Evolutionary conservation across 2,329 filamentous ascomycete species (phyloP).

Genomic region (Bipolaris sorokiniana): DNA sequence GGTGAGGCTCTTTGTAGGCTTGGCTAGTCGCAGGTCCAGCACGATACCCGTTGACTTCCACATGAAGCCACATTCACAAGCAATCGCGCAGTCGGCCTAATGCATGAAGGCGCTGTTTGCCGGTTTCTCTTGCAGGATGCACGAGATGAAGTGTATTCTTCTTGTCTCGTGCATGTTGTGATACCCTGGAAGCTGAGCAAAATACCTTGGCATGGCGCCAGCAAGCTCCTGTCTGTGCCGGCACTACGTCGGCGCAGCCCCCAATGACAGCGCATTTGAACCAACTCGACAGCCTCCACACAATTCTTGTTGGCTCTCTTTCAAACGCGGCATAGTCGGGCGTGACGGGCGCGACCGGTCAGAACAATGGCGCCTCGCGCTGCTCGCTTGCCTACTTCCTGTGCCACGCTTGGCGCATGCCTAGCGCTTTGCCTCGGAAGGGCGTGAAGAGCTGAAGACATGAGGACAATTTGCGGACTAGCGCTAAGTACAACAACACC

Average conservation of each 20-base stretch:
- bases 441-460: neutral
- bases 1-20: neutral
- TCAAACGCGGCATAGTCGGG: neutral
- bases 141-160: neutral
- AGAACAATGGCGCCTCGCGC: neutral
- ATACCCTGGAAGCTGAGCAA: neutral
- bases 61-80: neutral
- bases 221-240: neutral
- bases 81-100: neutral
- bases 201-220: conserved; percentile 3
- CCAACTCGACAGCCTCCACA: neutral
- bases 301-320: neutral
- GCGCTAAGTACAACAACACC: neutral
- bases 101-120: neutral
- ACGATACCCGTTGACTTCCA: neutral
- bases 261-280: neutral
- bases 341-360: neutral
- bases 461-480: conserved; percentile 2
- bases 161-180: neutral
- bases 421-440: neutral
- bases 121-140: neutral
- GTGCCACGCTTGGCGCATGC: conserved; percentile 7
- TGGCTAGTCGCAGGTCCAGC: neutral
- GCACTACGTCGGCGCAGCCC: neutral
- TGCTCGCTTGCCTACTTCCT: conserved; percentile 1